Base-by-base conservation (phyloP, 345 rosid genomes). In the Raphanus raphanistrum region DNA sequence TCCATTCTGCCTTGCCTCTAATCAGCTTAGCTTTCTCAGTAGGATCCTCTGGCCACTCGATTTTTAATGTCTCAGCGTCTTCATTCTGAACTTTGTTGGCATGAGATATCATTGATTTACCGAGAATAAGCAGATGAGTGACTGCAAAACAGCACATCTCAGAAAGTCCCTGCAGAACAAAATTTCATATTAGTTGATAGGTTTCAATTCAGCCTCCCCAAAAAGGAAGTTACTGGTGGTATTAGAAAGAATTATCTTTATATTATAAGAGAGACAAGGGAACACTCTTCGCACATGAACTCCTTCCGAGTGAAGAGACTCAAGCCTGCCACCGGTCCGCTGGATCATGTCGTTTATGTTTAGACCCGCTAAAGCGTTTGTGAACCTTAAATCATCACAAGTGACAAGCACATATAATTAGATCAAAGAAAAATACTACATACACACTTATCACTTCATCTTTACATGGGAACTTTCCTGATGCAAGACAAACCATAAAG, bases 241-340 rank as follows among this genome's bases (percentile, higher is more conserved):
- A 21, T 21, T 63, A 58, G 41, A 58, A 32, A 21, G 25, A 52
- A 35, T 9, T 54, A 63, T 61, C 21, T 74, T 69, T 6, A 38
- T 3, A 43, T 68, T 33, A 28, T 33, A 75, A 60, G 45, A 28
- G 54, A 13, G 7, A 12, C 33, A 48, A 66, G 62, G 60, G 70
- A 65, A 75, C 43, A 55, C 72, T 76, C 72, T 82, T 41, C 91
- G 60, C 86, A 95, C 99, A 84, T 95, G 99, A 85, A 92, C 88
- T 55, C 99, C 98, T 82, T 95, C 98, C 6, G 99, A 91, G 83
- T 95, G 99, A 74, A 92, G 90, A 55, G 93, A 84, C 79, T 95
- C 99, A 32, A 91, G 87, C 78, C 99, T 88, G 84, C 94, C 88
- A 68, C 86, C 78, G 6, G 99, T 93, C 71, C 92, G 87, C 80